Percentiles rank a stretch among this genome's conserved stretches.
These are phyloP conservation scores for Lasiosphaeria hispida DNA, from an alignment of 495 filamentous ascomycete species.

Conservation along the genomic window DNA sequence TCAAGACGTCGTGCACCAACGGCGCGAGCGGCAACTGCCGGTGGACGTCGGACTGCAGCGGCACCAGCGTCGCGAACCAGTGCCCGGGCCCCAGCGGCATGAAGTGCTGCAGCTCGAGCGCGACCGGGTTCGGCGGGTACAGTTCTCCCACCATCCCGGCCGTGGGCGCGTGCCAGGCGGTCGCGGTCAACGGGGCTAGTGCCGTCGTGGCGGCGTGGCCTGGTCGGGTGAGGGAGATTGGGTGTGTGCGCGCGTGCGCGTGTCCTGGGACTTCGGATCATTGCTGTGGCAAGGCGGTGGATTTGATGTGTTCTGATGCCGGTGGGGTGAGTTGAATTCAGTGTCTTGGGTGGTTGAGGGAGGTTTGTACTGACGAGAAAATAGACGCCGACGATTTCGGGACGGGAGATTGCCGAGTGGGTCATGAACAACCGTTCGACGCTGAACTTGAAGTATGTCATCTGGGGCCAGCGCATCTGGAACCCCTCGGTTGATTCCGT, in stretches of 20 bases:
- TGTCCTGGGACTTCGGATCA: conserved; percentile 37
- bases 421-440: conserved; percentile 40
- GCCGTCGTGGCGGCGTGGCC: conserved; percentile 37
- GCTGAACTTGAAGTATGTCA: conserved; percentile 46
- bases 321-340: conserved; percentile 33
- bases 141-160: conserved; percentile 30
- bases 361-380: not conserved
- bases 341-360: not conserved
- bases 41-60: conserved; percentile 37
- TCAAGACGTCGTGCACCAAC: conserved; percentile 35
- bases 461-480: conserved; percentile 51
- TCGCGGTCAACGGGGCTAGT: conserved; percentile 34
- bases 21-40: conserved; percentile 34
- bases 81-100: conserved; percentile 42
- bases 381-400: conserved; percentile 18
- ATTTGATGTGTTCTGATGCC: conserved; percentile 43
- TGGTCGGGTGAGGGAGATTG: conserved; percentile 35
- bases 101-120: conserved; percentile 37
- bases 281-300: conserved; percentile 41
- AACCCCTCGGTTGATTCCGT: conserved; percentile 32
- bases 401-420: conserved; percentile 45
- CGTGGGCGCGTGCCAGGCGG: conserved; percentile 35
- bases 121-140: conserved; percentile 33
- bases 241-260: conserved; percentile 32
- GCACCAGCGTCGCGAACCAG: conserved; percentile 22